These are phyloP conservation scores for Penicillium roqueforti DNA, from an alignment of 495 filamentous ascomycete genomes.

Conservation along the genomic window DNA sequence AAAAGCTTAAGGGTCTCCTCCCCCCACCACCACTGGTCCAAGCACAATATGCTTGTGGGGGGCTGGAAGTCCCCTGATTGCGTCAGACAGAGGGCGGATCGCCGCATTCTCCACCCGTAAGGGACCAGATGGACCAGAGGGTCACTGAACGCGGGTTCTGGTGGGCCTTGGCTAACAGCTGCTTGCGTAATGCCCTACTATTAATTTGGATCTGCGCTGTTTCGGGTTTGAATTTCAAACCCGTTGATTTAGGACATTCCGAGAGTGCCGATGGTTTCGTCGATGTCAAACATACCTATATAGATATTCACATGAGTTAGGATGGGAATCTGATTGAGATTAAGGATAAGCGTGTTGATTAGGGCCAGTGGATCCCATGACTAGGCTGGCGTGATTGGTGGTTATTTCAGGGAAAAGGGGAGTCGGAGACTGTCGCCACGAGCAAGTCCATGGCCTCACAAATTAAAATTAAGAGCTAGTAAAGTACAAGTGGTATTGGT, in stretches of 20 bases:
- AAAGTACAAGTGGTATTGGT: not conserved
- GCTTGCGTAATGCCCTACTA: constrained; percentile 44
- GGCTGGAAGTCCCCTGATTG: constrained; percentile 20
- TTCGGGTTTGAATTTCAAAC: constrained; percentile 26
- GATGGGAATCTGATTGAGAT: not conserved
- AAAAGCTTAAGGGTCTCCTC: constrained; percentile 8
- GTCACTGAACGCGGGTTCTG: constrained; percentile 35
- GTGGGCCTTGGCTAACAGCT: constrained; percentile 33
- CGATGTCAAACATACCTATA: not conserved
- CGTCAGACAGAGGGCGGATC: constrained; percentile 37
- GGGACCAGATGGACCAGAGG: constrained; percentile 41
- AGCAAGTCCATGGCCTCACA: not conserved
- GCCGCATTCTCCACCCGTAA: constrained; percentile 44
- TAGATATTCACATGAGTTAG: not conserved
- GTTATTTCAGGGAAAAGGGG: not conserved
- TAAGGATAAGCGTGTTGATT: constrained; percentile 3
- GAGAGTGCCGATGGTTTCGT: not conserved
- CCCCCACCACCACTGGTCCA: constrained; percentile 6
- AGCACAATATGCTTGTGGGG: constrained; percentile 13
- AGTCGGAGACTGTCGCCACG: not conserved
- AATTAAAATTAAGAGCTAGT: not conserved
- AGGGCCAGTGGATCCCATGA: not conserved
- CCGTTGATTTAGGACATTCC: constrained; percentile 14
- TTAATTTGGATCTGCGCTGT: constrained; percentile 40
- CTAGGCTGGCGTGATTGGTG: not conserved